A percentile compares a stretch with the other conserved stretches of the same genome.
phyloP scores from a whole-genome alignment of 2,329 filamentous ascomycete species.

The Botrytis tulipae region DNA sequence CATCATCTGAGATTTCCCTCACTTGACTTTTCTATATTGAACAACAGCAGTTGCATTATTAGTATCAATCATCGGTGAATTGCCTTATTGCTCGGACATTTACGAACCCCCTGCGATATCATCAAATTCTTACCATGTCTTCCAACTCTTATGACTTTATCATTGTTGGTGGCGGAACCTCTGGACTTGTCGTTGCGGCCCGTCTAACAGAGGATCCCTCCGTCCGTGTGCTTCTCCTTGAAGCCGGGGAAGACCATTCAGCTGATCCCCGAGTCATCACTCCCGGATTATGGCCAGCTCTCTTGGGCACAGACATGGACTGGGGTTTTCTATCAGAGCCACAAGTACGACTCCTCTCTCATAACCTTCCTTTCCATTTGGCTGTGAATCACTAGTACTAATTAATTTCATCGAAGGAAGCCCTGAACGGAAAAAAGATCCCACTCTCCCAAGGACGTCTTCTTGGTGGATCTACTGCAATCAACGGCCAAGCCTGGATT shows the following conservation, averaged over 20 bases:
- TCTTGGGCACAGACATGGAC: constrained; percentile 15
- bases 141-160: too few species aligned
- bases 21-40: too few species aligned
- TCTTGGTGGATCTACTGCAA: constrained; percentile 40
- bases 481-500: constrained; percentile 39
- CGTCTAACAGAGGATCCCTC: constrained; percentile 42
- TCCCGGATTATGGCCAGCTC: constrained; percentile 25
- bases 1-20: too few species aligned
- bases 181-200: constrained; percentile 38
- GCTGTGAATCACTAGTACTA: too few species aligned
- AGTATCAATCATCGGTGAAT: too few species aligned
- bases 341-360: background rate
- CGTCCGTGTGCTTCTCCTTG: constrained; percentile 43
- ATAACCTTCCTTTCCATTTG: too few species aligned
- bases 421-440: background rate
- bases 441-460: constrained; percentile 34
- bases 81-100: too few species aligned
- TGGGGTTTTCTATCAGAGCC: constrained; percentile 16
- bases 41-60: too few species aligned
- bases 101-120: too few species aligned
- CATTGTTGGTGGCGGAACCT: too few species aligned
- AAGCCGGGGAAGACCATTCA: constrained; percentile 41
- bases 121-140: too few species aligned
- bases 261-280: constrained; percentile 40
- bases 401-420: background rate